These are phyloP conservation scores for Aspergillus campestris DNA, from an alignment of 495 filamentous ascomycete genomes.

Conservation along the genomic window DNA sequence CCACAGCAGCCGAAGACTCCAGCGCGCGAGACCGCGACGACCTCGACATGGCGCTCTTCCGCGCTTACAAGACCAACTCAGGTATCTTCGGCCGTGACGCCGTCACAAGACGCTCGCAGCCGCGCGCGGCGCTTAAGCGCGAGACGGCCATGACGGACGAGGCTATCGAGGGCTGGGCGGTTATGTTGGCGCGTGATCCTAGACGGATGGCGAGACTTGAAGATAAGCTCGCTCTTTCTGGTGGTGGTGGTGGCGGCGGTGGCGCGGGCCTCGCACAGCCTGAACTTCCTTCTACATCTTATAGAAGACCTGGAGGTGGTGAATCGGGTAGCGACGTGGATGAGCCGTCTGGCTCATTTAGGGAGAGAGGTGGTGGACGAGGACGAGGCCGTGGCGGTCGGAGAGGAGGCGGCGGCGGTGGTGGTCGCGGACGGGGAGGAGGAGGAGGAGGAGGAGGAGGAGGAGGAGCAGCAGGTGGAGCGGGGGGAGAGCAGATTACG, in stretches of 20 bases:
- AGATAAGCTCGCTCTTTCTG: constrained; percentile 51
- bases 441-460: constrained; percentile 41
- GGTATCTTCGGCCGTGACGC: constrained; percentile 62
- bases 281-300: constrained; percentile 55
- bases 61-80: constrained; percentile 51
- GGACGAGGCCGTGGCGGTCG: constrained; percentile 39
- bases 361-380: constrained; percentile 22
- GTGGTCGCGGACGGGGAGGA: constrained; percentile 37
- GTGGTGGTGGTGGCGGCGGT: constrained; percentile 38
- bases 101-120: constrained; percentile 52
- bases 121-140: constrained; percentile 54
- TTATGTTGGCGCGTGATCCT: constrained; percentile 74
- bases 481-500: constrained; percentile 50
- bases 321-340: too few species aligned
- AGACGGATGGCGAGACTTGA: constrained; percentile 56
- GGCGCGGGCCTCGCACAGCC: constrained; percentile 39
- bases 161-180: constrained; percentile 84
- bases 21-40: constrained; percentile 32
- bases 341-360: constrained; percentile 10
- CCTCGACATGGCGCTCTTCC: constrained; percentile 50
- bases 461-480: constrained; percentile 51
- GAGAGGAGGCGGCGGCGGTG: constrained; percentile 42
- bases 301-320: constrained; percentile 22
- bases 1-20: constrained; percentile 31
- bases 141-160: constrained; percentile 90